Base-by-base conservation (phyloP, 2,329 filamentous ascomycete species). In the Ustulina deusta region DNA sequence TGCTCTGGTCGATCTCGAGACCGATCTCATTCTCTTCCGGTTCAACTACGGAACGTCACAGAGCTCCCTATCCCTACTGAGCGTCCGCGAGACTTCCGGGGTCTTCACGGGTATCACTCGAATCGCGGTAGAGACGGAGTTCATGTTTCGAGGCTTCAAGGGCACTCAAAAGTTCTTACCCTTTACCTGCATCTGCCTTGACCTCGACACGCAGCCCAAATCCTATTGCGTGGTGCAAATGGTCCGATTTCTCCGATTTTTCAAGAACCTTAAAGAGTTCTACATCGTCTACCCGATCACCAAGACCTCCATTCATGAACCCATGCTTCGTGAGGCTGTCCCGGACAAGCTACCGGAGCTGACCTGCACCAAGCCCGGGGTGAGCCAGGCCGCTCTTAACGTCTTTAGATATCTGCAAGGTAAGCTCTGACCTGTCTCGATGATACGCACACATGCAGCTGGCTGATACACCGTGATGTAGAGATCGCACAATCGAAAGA, bases 201-300 rank as follows among this genome's bases (percentile, higher is more conserved):
- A 11, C 13, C 2, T 2, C n/a, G 3, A 54, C 25, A n/a, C 29
- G n/a, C 7, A n/a, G n/a, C n/a, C n/a, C n/a, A n/a, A n/a, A n/a
- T n/a, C n/a, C n/a, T n/a, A 25, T 9, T 27, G 15, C 9, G 17
- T 29, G 27, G 17, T 17, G 20, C 13, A 10, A n/a, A 13, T 15
- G 6, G 27, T 29, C 77, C 3, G 69, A 66, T 61, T 59, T 76
- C 15, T 67, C 48, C 4, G 40, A 65, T 11, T 75, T 78, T 79
- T 81, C 38, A 38, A 59, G 0, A 51, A 74, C 22, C 60, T 81
- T 0, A 57, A 77, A 54, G 46, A 64, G 5, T 71, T 80, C 38
- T 79, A 77, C 65, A 59, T 81, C 48, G 66, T 80, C 7, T 32
- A 74, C 11, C 68, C 49, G 2, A 52, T 71, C 34, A 11, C 73